phyloP scores from a whole-genome alignment of 805 yeast genomes.

The Saccharomycopsis vini region DNA sequence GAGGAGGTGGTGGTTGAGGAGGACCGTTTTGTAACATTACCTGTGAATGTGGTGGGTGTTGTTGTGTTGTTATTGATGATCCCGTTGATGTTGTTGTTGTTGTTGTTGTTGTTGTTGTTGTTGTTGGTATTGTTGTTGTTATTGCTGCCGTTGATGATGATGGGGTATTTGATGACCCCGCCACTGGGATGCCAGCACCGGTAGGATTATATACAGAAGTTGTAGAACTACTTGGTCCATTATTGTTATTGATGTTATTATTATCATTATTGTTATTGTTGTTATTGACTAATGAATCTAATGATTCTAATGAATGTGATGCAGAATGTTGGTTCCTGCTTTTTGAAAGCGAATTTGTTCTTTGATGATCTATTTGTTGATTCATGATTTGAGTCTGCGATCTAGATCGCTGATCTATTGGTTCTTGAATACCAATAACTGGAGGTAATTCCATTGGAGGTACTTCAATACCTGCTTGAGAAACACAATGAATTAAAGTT shows the following conservation, averaged over 20 bases:
- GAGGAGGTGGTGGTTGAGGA: too few relatives aligned
- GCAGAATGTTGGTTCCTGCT: slow-evolving; percentile 4
- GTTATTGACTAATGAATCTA: slow-evolving; percentile 3
- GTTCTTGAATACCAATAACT: background rate
- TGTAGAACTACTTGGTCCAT: background rate
- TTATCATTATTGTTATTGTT: background rate
- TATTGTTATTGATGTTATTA: background rate
- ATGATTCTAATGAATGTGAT: slow-evolving; percentile 2
- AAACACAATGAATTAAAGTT: slow-evolving; percentile 39
- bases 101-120: slow-evolving; percentile 11
- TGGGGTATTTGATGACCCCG: background rate
- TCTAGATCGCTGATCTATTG: background rate
- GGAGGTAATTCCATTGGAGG: slow-evolving; percentile 53
- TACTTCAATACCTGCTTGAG: slow-evolving; percentile 55
- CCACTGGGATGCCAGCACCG: background rate
- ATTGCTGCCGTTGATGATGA: slow-evolving; percentile 3
- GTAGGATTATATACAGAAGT: background rate
- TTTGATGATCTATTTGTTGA: slow-evolving; percentile 17
- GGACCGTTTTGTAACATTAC: too few relatives aligned
- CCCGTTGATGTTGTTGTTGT: slow-evolving; percentile 13
- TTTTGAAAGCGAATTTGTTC: slow-evolving; percentile 17
- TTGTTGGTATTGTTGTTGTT: background rate
- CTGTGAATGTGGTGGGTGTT: too few relatives aligned
- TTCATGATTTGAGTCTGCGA: slow-evolving; percentile 10
- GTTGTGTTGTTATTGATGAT: too few relatives aligned